These are phyloP conservation scores for Penicillium aurantiogriseum DNA, from an alignment of 2,329 filamentous ascomycete species.

Conservation along the genomic window DNA sequence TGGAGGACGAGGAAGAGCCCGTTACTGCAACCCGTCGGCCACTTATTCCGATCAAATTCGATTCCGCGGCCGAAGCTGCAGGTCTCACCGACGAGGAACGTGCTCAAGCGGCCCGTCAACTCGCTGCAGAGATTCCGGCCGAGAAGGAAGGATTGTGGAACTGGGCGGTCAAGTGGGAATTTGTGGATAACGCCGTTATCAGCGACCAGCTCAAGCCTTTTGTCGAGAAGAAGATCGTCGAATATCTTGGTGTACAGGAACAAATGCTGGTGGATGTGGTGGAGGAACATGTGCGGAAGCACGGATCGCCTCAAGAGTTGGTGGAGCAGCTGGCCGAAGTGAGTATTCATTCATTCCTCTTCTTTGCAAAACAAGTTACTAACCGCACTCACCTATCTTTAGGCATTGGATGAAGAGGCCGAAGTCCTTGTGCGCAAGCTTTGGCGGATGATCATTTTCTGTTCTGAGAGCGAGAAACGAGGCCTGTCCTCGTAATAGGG, in stretches of 20 bases:
- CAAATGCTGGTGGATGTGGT: constrained; percentile 93
- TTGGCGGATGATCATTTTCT: constrained; percentile 98
- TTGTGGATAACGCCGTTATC: constrained; percentile 76
- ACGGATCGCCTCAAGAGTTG: constrained; percentile 72
- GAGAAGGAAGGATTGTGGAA: constrained; percentile 83
- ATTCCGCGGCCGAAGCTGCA: constrained; percentile 63
- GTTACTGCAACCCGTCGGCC: constrained; percentile 67
- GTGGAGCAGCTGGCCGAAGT: constrained; percentile 83
- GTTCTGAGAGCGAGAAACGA: constrained; percentile 88
- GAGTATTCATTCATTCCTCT: constrained; percentile 40
- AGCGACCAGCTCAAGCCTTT: constrained; percentile 87
- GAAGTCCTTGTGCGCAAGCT: constrained; percentile 93
- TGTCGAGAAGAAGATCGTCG: constrained; percentile 96
- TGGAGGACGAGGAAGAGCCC: constrained; percentile 92
- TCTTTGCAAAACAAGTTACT: constrained; percentile 25
- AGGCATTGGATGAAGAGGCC: constrained; percentile 91
- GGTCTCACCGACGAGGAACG: constrained; percentile 84
- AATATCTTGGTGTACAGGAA: constrained; percentile 94
- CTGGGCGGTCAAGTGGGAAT: constrained; percentile 93
- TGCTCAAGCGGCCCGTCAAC: constrained; percentile 72
- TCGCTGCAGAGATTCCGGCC: constrained; percentile 86
- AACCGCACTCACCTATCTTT: constrained; percentile 24
- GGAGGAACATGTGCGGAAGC: constrained; percentile 77
- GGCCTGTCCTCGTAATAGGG: constrained; percentile 68
- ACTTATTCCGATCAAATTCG: constrained; percentile 79